Conservation (phyloP, 306 rosid species). For the Sicyos edulis region DNA sequence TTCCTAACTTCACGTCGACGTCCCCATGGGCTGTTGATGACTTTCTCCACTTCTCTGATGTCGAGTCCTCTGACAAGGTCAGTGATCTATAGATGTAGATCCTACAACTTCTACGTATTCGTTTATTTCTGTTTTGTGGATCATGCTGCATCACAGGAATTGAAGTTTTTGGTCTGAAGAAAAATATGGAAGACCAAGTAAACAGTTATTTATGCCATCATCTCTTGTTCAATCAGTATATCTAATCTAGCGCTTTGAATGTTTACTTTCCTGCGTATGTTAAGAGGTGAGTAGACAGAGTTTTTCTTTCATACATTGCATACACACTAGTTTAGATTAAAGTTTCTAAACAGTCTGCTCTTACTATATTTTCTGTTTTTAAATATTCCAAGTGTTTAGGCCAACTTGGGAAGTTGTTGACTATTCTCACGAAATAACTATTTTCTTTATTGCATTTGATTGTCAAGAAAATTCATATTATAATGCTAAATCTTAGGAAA, state of each 20-base stretch:
- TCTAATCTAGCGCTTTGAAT: neutral
- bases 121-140: neutral
- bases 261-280: neutral
- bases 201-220: neutral
- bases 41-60: slow-evolving; percentile 59
- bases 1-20: slow-evolving; percentile 40
- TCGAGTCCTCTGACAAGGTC: slow-evolving; percentile 65
- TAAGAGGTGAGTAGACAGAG: neutral
- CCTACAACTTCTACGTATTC: neutral
- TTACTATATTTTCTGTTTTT: too few species aligned
- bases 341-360: too few species aligned
- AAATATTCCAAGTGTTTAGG: too few species aligned
- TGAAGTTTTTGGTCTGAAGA: too few species aligned
- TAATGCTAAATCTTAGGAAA: too few species aligned
- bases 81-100: slow-evolving; percentile 19
- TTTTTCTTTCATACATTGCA: too few species aligned
- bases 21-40: slow-evolving; percentile 88
- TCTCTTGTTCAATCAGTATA: neutral
- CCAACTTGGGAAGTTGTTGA: too few species aligned
- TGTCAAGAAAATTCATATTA: too few species aligned
- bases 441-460: too few species aligned
- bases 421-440: too few species aligned
- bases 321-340: too few species aligned
- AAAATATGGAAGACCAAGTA: too few species aligned
- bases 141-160: neutral